Percentiles rank a stretch among this genome's conserved stretches.
These are phyloP conservation scores for Dryadomyces quercivorus DNA, from an alignment of 2,329 filamentous ascomycete genomes.

Conservation along the genomic window DNA sequence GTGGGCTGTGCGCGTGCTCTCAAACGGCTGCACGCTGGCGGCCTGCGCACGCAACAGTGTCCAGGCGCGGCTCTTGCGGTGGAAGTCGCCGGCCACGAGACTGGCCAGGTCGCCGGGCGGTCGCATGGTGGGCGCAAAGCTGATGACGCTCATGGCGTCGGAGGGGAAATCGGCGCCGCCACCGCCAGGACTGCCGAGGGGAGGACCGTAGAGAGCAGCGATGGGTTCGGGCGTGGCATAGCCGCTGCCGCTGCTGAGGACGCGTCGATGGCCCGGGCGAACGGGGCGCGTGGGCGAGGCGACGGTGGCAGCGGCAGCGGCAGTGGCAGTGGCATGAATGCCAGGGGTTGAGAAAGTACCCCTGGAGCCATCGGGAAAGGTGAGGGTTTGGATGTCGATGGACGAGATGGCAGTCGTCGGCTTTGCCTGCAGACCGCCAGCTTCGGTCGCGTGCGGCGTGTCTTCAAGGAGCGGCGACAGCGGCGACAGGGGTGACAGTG, in stretches of 20 bases:
- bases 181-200: conserved; percentile 26
- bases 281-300: not conserved
- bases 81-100: conserved; percentile 60
- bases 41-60: conserved; percentile 52
- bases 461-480: conserved; percentile 34
- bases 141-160: conserved; percentile 56
- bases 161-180: not conserved
- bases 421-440: conserved; percentile 36
- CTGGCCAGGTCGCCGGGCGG: conserved; percentile 66
- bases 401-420: conserved; percentile 79
- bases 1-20: conserved; percentile 30
- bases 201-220: not conserved
- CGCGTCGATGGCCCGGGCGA: not conserved
- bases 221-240: conserved; percentile 23
- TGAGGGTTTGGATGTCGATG: conserved; percentile 66
- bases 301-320: conserved; percentile 19
- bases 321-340: conserved; percentile 25
- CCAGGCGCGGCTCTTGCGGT: conserved; percentile 56
- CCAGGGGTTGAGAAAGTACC: conserved; percentile 44
- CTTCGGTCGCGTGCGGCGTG: conserved; percentile 19
- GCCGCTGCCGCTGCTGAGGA: conserved; percentile 21
- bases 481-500: conserved; percentile 40
- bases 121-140: conserved; percentile 51
- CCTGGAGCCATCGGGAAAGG: conserved; percentile 56
- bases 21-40: conserved; percentile 47